A percentile compares a stretch with the other conserved stretches of the same genome.
phyloP scores from a whole-genome alignment of 192 early-diverging fungal genomes.

The Lunasporangiospora selenospora region DNA sequence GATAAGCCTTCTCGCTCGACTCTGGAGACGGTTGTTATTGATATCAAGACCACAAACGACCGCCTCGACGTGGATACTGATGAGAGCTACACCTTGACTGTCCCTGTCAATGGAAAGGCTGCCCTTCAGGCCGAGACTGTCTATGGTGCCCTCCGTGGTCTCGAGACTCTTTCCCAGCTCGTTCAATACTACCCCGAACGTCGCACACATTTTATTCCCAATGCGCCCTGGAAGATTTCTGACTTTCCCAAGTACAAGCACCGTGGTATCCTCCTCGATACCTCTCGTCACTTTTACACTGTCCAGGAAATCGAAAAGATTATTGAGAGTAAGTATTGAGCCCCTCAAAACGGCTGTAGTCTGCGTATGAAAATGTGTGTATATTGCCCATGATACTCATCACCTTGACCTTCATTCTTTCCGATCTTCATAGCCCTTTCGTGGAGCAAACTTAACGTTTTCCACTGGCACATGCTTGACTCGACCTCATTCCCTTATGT shows the following conservation, averaged over 20 bases:
- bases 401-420: not conserved
- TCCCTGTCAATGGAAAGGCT: slow-evolving; percentile 49
- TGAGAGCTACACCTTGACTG: slow-evolving; percentile 67
- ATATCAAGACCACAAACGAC: slow-evolving; percentile 42
- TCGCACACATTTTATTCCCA: slow-evolving; percentile 46
- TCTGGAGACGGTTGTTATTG: slow-evolving; percentile 41
- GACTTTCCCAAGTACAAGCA: slow-evolving; percentile 43
- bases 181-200: slow-evolving; percentile 40
- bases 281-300: slow-evolving; percentile 39
- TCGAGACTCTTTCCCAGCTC: slow-evolving; percentile 59
- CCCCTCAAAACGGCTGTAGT: not conserved
- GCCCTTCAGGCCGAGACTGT: slow-evolving; percentile 43
- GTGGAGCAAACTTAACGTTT: slow-evolving; percentile 47
- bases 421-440: slow-evolving; percentile 18
- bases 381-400: not conserved
- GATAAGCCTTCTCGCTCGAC: slow-evolving; percentile 22
- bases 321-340: slow-evolving; percentile 22
- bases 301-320: slow-evolving; percentile 27
- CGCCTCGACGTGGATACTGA: slow-evolving; percentile 59
- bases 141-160: slow-evolving; percentile 55
- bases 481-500: slow-evolving; percentile 39
- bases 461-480: slow-evolving; percentile 47
- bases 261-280: slow-evolving; percentile 45
- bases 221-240: slow-evolving; percentile 48
- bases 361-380: not conserved